Evolutionary conservation across 805 yeast genomes (phyloP).

Genomic region (Yarrowia sp.): DNA sequence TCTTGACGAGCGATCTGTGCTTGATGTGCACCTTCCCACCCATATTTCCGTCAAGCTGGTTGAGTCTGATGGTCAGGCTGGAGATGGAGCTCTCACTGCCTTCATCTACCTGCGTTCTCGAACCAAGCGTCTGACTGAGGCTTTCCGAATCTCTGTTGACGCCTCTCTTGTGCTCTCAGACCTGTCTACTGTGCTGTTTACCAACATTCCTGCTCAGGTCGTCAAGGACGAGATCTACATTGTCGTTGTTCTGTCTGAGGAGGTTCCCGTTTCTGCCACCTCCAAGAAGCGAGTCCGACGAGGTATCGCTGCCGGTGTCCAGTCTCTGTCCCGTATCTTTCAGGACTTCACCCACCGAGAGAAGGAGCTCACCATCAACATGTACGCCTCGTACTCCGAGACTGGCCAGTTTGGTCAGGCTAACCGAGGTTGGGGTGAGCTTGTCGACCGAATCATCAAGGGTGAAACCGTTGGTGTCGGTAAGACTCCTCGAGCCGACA

Average conservation of each 20-base stretch:
- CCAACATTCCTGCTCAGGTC: conserved; percentile 63
- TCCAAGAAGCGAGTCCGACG: conserved; percentile 48
- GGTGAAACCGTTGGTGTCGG: conserved; percentile 64
- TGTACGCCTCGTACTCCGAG: conserved; percentile 67
- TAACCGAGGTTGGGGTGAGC: conserved; percentile 86
- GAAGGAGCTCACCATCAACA: conserved; percentile 64
- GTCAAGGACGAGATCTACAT: conserved; percentile 65
- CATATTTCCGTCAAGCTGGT: conserved; percentile 77
- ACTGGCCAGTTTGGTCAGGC: conserved; percentile 43
- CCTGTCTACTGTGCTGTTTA: conserved; percentile 74
- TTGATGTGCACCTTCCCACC: conserved; percentile 37
- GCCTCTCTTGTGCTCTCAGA: conserved; percentile 62
- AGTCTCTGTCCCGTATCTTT: conserved; percentile 78
- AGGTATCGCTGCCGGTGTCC: conserved; percentile 86
- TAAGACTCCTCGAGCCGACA: conserved; percentile 76
- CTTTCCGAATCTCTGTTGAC: conserved; percentile 66
- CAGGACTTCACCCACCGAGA: conserved; percentile 62
- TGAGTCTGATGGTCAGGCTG: conserved; percentile 57
- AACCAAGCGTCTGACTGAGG: conserved; percentile 67
- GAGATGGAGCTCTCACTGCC: conserved; percentile 71
- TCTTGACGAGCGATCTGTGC: conserved; percentile 29
- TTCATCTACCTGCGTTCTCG: conserved; percentile 67
- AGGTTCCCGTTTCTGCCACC: conserved; percentile 47
- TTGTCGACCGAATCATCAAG: conserved; percentile 70
- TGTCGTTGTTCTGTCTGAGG: conserved; percentile 74